Conservation (phyloP, 1,139 yeast species). For the Sugiyamaella neomexicana region DNA sequence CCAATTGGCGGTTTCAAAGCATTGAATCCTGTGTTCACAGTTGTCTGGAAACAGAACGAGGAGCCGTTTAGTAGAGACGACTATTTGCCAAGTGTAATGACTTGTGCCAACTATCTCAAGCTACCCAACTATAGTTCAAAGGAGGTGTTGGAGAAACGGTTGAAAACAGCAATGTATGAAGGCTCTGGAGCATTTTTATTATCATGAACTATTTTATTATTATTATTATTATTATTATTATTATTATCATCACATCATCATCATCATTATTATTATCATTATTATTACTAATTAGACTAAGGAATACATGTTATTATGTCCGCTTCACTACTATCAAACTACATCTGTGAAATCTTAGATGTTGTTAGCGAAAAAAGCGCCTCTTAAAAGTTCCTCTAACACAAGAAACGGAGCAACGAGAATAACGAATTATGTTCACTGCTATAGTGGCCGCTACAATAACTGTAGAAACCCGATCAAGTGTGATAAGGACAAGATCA, state of each 20-base stretch:
- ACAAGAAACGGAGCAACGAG: constrained; percentile 2
- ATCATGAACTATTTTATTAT: constrained; percentile 42
- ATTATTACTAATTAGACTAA: background rate
- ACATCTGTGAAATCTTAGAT: constrained; percentile 25
- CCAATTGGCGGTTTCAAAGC: constrained; percentile 94
- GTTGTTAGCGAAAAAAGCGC: constrained; percentile 31
- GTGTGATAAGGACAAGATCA: constrained; percentile 5
- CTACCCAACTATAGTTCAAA: constrained; percentile 75
- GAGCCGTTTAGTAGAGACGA: constrained; percentile 65
- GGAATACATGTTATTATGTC: constrained; percentile 16
- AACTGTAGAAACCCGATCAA: constrained; percentile 20
- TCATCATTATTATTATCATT: background rate
- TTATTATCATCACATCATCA: background rate
- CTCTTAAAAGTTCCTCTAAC: constrained; percentile 14
- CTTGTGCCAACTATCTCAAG: constrained; percentile 93
- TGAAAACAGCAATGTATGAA: constrained; percentile 73
- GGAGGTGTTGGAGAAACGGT: constrained; percentile 56
- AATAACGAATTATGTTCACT: background rate
- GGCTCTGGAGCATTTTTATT: constrained; percentile 89
- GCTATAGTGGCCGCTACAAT: constrained; percentile 20
- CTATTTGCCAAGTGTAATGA: constrained; percentile 95
- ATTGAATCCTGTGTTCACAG: constrained; percentile 79
- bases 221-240: background rate
- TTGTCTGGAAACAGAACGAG: constrained; percentile 75
- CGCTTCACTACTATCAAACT: constrained; percentile 31